These are phyloP conservation scores for Naganishia randhawae DNA, from an alignment of 768 basidiomycete genomes.

Conservation along the genomic window DNA sequence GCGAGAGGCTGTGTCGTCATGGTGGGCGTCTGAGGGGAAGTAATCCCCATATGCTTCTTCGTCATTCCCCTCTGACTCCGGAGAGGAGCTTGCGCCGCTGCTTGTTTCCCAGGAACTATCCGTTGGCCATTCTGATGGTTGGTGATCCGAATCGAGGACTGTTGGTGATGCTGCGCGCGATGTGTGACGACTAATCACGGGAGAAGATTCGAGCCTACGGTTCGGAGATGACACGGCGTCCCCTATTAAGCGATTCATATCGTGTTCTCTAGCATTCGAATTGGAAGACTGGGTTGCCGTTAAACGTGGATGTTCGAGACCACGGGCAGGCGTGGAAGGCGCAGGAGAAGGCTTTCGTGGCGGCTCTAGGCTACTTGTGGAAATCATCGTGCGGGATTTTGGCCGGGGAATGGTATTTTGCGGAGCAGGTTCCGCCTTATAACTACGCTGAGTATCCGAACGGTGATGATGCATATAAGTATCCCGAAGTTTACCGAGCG, in stretches of 20 bases:
- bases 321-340: neutral
- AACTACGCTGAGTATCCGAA: slow-evolving; percentile 4
- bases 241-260: neutral
- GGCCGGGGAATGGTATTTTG: neutral
- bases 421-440: neutral
- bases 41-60: neutral
- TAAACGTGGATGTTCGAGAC: neutral
- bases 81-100: slow-evolving; percentile 10
- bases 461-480: neutral
- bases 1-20: neutral
- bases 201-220: neutral
- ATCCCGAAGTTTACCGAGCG: neutral
- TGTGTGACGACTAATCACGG: slow-evolving; percentile 1
- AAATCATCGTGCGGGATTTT: neutral
- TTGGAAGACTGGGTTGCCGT: neutral
- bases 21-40: neutral
- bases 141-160: neutral
- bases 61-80: slow-evolving; percentile 14
- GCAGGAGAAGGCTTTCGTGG: neutral
- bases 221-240: neutral
- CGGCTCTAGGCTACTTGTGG: neutral
- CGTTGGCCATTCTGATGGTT: neutral
- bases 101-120: slow-evolving; percentile 14
- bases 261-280: neutral
- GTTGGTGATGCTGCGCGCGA: slow-evolving; percentile 10